A percentile compares a stretch with the other conserved stretches of the same genome.
Evolutionary conservation across 352 stramenopile genomes (phyloP).

Genomic region (Phytophthora podocarpi): DNA sequence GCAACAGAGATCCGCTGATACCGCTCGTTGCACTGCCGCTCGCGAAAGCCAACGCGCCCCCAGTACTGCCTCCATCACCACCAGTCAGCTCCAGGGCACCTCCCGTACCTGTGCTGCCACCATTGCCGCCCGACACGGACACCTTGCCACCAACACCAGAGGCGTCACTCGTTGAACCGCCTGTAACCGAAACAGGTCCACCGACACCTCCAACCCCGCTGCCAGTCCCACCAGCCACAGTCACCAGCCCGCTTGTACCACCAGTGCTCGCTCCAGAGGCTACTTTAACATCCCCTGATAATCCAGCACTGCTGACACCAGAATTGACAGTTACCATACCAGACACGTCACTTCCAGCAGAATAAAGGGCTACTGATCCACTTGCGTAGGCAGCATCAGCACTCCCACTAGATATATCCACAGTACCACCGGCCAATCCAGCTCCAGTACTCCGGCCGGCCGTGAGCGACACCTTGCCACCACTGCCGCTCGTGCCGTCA

Average conservation of each 20-base stretch:
- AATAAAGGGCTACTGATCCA: conserved; percentile 33
- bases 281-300: conserved; percentile 35
- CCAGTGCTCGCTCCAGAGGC: conserved; percentile 34
- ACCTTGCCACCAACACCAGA: conserved; percentile 5
- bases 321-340: not conserved
- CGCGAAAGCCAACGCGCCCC: conserved; percentile 24
- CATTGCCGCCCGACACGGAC: not conserved
- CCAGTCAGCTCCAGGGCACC: too few species aligned
- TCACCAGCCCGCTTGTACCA: conserved; percentile 1
- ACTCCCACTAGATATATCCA: conserved; percentile 14
- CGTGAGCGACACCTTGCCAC: conserved; percentile 23
- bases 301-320: conserved; percentile 9
- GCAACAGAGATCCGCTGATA: conserved; percentile 9
- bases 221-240: not conserved
- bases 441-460: conserved; percentile 4
- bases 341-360: conserved; percentile 12
- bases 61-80: conserved; percentile 26
- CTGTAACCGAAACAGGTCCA: too few species aligned
- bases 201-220: too few species aligned
- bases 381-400: conserved; percentile 2
- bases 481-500: not conserved
- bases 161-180: not conserved
- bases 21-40: conserved; percentile 27
- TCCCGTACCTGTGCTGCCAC: conserved; percentile 4
- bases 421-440: not conserved